phyloP scores from a whole-genome alignment of 352 stramenopile genomes.

The Pythium rishiriense region DNA sequence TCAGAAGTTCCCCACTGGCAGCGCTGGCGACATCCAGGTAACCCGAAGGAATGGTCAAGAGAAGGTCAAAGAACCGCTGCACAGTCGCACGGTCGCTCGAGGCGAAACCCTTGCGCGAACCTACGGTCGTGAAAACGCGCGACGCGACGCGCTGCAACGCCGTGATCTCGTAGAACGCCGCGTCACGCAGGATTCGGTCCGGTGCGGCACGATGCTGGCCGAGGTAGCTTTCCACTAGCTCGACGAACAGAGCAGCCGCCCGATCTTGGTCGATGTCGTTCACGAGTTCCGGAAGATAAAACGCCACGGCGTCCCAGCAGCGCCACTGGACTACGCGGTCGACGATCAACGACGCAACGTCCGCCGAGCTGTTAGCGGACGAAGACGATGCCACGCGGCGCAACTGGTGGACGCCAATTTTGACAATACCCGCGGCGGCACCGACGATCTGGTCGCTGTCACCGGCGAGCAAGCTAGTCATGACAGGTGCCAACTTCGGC shows the following conservation, averaged over 20 bases:
- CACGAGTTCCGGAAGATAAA: constrained; percentile 70
- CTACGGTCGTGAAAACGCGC: constrained; percentile 29
- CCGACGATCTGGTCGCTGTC: constrained; percentile 19
- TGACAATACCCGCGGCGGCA: constrained; percentile 57
- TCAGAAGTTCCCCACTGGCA: constrained; percentile 13
- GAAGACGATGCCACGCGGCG: constrained; percentile 18
- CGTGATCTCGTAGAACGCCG: constrained; percentile 81
- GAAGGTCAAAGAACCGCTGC: constrained; percentile 19
- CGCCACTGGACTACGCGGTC: constrained; percentile 57
- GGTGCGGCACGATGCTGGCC: constrained; percentile 9
- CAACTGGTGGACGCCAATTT: constrained; percentile 75
- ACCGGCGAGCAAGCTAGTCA: constrained; percentile 41
- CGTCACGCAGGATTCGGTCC: constrained; percentile 59
- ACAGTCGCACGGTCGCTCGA: background rate
- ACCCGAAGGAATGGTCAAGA: constrained; percentile 19
- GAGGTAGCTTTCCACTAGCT: constrained; percentile 23
- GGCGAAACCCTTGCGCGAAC: background rate
- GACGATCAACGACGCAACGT: constrained; percentile 46
- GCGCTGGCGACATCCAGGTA: constrained; percentile 13
- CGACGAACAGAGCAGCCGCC: constrained; percentile 13
- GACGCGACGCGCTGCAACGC: constrained; percentile 45
- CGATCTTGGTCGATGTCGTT: constrained; percentile 25
- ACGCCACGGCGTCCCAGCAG: constrained; percentile 73
- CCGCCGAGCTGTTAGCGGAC: constrained; percentile 16
- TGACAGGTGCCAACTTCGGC: constrained; percentile 29